Percentiles rank a stretch among this genome's conserved stretches.
Evolutionary conservation across 805 yeast species (phyloP).

Genomic region (Ogataea trehaloabstinens): DNA sequence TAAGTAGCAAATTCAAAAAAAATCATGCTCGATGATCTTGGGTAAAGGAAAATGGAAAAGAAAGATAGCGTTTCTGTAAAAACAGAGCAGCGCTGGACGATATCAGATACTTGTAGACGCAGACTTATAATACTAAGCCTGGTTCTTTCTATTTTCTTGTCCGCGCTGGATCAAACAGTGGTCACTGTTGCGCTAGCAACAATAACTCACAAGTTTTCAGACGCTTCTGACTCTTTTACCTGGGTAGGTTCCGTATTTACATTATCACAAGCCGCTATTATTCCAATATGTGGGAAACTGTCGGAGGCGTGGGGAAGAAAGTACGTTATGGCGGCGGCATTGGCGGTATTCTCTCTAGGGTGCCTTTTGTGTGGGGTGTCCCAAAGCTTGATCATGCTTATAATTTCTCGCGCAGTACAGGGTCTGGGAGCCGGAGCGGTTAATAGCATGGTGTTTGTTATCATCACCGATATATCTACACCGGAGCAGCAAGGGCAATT

Average conservation of each 20-base stretch:
- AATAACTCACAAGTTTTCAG: not conserved
- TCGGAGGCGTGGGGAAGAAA: not conserved
- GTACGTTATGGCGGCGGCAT: not conserved
- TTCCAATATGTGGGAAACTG: not conserved
- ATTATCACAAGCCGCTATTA: not conserved
- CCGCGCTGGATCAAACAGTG: slow-evolving; percentile 1
- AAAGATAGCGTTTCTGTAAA: too few species aligned
- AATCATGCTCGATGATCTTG: too few species aligned
- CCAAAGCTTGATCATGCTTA: not conserved
- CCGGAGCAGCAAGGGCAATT: not conserved
- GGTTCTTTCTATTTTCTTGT: slow-evolving; percentile 13
- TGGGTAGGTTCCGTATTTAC: slow-evolving; percentile 1
- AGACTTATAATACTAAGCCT: too few species aligned
- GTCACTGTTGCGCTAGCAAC: not conserved
- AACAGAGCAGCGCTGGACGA: too few species aligned
- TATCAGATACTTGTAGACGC: too few species aligned
- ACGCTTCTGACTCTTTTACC: not conserved
- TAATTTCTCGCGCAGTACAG: slow-evolving; percentile 1
- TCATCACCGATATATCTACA: not conserved
- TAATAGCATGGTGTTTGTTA: not conserved
- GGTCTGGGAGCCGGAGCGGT: slow-evolving; percentile 1
- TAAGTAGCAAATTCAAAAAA: too few species aligned
- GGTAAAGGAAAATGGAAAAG: too few species aligned
- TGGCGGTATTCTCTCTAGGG: not conserved
- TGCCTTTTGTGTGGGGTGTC: slow-evolving; percentile 1